Evolutionary conservation across 148 eudicot genomes (phyloP).

Genomic region (Suaeda aralocaspica): DNA sequence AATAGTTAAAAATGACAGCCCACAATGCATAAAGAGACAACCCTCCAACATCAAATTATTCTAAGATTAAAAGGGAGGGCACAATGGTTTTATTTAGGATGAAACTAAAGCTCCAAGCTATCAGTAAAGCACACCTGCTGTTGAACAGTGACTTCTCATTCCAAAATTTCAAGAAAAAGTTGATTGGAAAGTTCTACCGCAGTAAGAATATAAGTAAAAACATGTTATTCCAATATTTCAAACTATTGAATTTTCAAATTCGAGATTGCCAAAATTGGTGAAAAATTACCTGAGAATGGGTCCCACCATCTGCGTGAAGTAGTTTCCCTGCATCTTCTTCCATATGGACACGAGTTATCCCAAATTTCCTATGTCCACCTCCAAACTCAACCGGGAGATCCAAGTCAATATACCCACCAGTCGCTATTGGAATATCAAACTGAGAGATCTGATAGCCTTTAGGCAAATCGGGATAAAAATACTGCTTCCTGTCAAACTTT

Average conservation of each 20-base stretch:
- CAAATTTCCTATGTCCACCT: conserved; percentile 91
- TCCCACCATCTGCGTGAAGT: conserved; percentile 70
- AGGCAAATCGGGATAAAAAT: conserved; percentile 95
- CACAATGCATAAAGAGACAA: neutral
- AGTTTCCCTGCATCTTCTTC: conserved; percentile 99
- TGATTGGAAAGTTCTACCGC: neutral
- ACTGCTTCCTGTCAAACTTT: conserved; percentile 96
- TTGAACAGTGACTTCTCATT: neutral
- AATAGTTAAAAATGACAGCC: neutral
- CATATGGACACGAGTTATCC: conserved; percentile 94
- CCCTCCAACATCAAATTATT: neutral
- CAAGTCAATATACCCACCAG: conserved; percentile 73
- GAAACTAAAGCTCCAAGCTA: neutral
- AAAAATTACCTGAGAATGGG: conserved; percentile 68
- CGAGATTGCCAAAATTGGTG: neutral
- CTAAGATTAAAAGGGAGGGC: neutral
- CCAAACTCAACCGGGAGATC: conserved; percentile 92
- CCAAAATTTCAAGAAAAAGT: neutral
- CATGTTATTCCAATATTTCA: neutral
- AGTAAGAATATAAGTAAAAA: neutral
- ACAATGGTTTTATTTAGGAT: neutral
- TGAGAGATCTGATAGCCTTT: conserved; percentile 98
- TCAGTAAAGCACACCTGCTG: neutral
- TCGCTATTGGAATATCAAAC: conserved; percentile 93
- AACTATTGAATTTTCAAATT: neutral